Conservation (phyloP, 257 asterid genomes). For the Lithospermum erythrorhizon region DNA sequence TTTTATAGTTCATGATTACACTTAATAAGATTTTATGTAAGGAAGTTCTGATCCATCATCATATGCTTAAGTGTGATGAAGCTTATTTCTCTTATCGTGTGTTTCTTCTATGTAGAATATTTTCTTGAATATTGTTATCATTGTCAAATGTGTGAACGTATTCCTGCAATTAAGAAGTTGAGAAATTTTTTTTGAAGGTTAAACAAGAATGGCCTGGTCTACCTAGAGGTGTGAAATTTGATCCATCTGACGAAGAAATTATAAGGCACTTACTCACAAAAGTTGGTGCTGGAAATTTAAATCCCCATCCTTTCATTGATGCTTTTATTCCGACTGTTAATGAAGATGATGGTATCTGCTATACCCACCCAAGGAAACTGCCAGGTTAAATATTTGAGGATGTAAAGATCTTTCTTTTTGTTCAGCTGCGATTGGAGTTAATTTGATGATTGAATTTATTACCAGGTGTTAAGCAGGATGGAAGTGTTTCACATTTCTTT, state of each 20-base stretch:
- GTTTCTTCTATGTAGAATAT: no score
- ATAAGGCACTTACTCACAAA: constrained; percentile 78
- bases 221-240: constrained; percentile 93
- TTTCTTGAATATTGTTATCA: no score
- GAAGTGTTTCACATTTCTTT: constrained; percentile 81
- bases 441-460: not conserved
- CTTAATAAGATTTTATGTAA: no score
- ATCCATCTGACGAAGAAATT: constrained; percentile 87
- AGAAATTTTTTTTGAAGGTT: constrained; percentile 32
- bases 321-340: constrained; percentile 78
- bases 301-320: constrained; percentile 70
- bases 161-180: not conserved
- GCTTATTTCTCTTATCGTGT: no score
- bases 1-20: no score
- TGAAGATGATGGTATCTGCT: constrained; percentile 90
- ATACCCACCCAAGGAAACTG: constrained; percentile 84
- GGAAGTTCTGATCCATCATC: no score
- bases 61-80: no score
- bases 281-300: constrained; percentile 33
- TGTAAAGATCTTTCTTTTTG: constrained; percentile 5
- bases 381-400: constrained; percentile 37
- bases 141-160: not conserved
- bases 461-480: constrained; percentile 91
- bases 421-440: not conserved
- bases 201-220: constrained; percentile 90